phyloP scores from a whole-genome alignment of 495 filamentous ascomycete species.

The Xylaria nigripes region DNA sequence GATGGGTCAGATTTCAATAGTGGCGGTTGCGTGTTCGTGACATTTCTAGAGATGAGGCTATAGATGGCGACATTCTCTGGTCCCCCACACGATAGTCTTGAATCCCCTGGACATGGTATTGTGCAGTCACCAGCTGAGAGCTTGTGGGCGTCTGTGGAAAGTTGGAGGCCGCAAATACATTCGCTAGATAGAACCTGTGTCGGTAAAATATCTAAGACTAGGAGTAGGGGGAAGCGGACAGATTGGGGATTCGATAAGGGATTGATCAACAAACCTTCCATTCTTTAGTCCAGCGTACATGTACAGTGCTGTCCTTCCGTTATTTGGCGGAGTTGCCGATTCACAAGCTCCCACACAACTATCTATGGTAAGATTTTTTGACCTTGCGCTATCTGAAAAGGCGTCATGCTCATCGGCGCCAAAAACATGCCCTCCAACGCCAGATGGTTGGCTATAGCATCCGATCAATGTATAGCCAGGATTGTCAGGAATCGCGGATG shows the following conservation, averaged over 20 bases:
- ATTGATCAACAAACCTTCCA: conserved; percentile 10
- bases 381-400: neutral
- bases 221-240: neutral
- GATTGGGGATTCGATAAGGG: neutral
- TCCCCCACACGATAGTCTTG: conserved; percentile 14
- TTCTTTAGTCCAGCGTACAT: conserved; percentile 13
- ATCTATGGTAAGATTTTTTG: conserved; percentile 9
- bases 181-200: conserved; percentile 3
- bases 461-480: conserved; percentile 12
- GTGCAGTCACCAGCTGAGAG: conserved; percentile 12
- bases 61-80: conserved; percentile 12
- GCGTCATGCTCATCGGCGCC: conserved; percentile 4
- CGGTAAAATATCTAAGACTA: neutral
- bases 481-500: conserved; percentile 9
- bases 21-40: neutral
- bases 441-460: conserved; percentile 9
- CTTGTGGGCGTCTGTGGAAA: conserved; percentile 7
- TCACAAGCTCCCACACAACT: conserved; percentile 14
- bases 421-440: conserved; percentile 8
- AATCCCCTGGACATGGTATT: conserved; percentile 13
- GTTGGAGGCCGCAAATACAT: conserved; percentile 15
- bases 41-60: neutral
- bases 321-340: neutral
- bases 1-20: neutral
- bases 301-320: conserved; percentile 1